Evolutionary conservation across 305 asterid genomes (phyloP), one percentile per base, ranked within the genome.

Genomic region (Fraxinus xanthoxyloides): DNA sequence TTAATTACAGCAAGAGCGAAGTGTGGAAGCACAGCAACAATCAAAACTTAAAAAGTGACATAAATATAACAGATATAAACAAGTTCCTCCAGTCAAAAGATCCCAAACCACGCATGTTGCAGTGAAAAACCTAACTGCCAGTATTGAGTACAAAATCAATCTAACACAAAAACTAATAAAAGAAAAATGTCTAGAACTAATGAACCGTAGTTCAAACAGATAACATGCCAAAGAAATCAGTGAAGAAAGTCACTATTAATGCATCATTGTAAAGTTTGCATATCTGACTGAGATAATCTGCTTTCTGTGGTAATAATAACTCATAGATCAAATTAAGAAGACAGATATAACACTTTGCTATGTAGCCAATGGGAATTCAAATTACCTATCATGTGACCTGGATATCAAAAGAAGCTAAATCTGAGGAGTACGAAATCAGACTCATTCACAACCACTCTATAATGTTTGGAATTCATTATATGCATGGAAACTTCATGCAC

Each of bases 31-130:
- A 32, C 36, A 30, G 43, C 1, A 30, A 69, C 31, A 36, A 72
- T 30, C 77, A 17, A 77, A 61, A 67, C 24, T 65, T 75, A 72
- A 80, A 76, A 79, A 3, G 76, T 54, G 69, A 54, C 31, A 70
- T 59, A 31, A 32, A 78, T 32, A 54, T 32, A 78, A 69, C 48
- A 72, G 26, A 40, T 59, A 54, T 12, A 38, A 75, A n/a, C 31
- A 21, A 75, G 17, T 73, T 72, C 76, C 74, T 26, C 38, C 72
- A 76, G 74, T 17, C 36, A 40, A 32, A 61, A 36, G 34, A 3
- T 63, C 19, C 75, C 4, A 65, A 23, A 19, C 26, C 17, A 43
- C 19, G 24, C 21, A 21, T 26, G 61, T 38, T 21, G 4, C 28
- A 34, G 30, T 31, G 17, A 75, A 79, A 32, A 34, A 31, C 5